phyloP scores from a whole-genome alignment of 163 green algal genomes.

The Prototheca stagnorum region DNA sequence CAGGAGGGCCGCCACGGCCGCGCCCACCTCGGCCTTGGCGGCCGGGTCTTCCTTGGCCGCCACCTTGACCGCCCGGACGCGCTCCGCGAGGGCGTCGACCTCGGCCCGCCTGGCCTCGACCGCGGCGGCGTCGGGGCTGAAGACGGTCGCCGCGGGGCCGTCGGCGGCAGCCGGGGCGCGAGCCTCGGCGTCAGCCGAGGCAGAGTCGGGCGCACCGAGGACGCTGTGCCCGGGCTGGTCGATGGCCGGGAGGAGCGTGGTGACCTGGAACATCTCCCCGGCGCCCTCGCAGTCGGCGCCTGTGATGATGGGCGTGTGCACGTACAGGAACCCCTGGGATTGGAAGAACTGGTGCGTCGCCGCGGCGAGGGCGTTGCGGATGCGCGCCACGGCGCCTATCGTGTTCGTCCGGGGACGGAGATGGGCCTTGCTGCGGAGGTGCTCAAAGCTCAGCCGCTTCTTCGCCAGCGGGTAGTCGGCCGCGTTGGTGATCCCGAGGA shows the following conservation, averaged over 20 bases:
- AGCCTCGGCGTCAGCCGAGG: constrained; percentile 1
- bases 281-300: constrained; percentile 90
- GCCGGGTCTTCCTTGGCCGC: too few relatives aligned
- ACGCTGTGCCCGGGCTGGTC: too few relatives aligned
- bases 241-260: constrained; percentile 83
- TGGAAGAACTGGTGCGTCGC: constrained; percentile 91
- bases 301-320: constrained; percentile 96
- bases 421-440: constrained; percentile 84
- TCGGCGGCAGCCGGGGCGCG: background rate
- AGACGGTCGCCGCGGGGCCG: background rate
- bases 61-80: too few relatives aligned
- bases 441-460: constrained; percentile 89
- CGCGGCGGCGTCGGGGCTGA: constrained; percentile 14
- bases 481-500: constrained; percentile 65
- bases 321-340: constrained; percentile 77
- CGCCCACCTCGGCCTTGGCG: too few relatives aligned
- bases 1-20: too few relatives aligned
- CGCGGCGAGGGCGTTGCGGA: constrained; percentile 84
- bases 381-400: constrained; percentile 79
- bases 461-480: constrained; percentile 88
- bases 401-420: constrained; percentile 76
- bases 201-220: constrained; percentile 14
- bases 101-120: constrained; percentile 23
- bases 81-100: too few relatives aligned
- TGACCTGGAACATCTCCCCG: constrained; percentile 99